phyloP scores from a whole-genome alignment of 2,329 filamentous ascomycete genomes.

The Pyrenochaeta sp. region DNA sequence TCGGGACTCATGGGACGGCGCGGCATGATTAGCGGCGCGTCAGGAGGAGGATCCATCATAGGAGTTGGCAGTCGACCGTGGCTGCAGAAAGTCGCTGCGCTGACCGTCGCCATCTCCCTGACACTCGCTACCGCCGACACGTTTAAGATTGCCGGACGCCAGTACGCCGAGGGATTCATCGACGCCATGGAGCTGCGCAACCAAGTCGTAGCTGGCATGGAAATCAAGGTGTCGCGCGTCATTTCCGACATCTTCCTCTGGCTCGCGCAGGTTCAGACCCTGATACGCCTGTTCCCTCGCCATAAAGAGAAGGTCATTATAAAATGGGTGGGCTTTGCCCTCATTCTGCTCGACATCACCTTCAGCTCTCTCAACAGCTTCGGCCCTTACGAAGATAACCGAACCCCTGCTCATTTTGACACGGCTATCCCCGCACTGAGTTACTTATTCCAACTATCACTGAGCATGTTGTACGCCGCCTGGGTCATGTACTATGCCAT shows the following conservation, averaged over 20 bases:
- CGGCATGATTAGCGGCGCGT: conserved; percentile 84
- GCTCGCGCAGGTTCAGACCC: conserved; percentile 95
- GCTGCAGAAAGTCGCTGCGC: conserved; percentile 77
- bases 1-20: conserved; percentile 81
- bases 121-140: conserved; percentile 94
- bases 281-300: conserved; percentile 93
- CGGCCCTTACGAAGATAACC: conserved; percentile 61
- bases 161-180: conserved; percentile 81
- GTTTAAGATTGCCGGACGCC: conserved; percentile 80
- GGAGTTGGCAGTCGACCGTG: conserved; percentile 91
- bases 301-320: conserved; percentile 98
- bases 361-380: conserved; percentile 96
- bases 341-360: conserved; percentile 88
- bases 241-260: conserved; percentile 97
- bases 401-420: conserved; percentile 77
- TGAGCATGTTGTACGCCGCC: conserved; percentile 87
- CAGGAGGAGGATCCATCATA: conserved; percentile 69
- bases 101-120: conserved; percentile 78
- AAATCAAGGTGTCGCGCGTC: conserved; percentile 88
- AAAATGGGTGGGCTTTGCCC: conserved; percentile 95
- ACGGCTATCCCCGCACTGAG: conserved; percentile 91
- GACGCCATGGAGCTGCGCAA: conserved; percentile 79
- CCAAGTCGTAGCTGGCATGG: conserved; percentile 81
- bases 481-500: conserved; percentile 94
- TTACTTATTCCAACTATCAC: conserved; percentile 87